phyloP scores from a whole-genome alignment of 2,329 filamentous ascomycete genomes.

The Diplodia scrobiculata region DNA sequence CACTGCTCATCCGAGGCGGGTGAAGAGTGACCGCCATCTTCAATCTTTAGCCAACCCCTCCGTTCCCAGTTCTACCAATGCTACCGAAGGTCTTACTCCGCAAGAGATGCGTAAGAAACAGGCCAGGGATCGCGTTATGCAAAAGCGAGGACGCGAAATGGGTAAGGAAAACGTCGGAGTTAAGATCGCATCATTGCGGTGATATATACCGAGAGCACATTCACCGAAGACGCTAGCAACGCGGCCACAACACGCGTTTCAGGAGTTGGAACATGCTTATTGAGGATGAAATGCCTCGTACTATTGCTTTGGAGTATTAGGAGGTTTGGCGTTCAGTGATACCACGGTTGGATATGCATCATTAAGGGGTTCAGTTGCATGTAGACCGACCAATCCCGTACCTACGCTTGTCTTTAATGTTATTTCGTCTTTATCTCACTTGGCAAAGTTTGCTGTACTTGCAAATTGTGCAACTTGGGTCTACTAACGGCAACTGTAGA shows the following conservation, averaged over 20 bases:
- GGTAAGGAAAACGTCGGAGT: slow-evolving; percentile 18
- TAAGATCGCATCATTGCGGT: neutral
- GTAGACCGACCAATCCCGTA: neutral
- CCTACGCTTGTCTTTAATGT: slow-evolving; percentile 4
- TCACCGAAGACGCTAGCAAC: no score
- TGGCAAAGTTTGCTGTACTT: neutral
- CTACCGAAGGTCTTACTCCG: neutral
- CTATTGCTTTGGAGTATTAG: neutral
- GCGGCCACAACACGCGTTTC: neutral
- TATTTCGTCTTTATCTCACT: neutral
- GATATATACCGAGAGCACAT: neutral
- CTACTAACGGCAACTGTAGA: neutral
- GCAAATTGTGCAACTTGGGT: neutral
- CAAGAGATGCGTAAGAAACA: slow-evolving; percentile 17
- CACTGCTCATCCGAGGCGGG: neutral
- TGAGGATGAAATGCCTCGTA: neutral
- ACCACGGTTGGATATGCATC: slow-evolving; percentile 10
- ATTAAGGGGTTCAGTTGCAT: neutral
- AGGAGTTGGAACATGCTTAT: neutral
- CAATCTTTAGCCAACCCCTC: neutral
- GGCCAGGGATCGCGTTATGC: slow-evolving; percentile 18
- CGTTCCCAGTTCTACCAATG: neutral
- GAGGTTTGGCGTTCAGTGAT: slow-evolving; percentile 7
- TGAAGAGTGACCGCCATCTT: slow-evolving; percentile 17
- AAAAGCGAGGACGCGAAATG: slow-evolving; percentile 25